Base-by-base conservation (phyloP, 148 eudicot species). In the Nyssa sinensis region DNA sequence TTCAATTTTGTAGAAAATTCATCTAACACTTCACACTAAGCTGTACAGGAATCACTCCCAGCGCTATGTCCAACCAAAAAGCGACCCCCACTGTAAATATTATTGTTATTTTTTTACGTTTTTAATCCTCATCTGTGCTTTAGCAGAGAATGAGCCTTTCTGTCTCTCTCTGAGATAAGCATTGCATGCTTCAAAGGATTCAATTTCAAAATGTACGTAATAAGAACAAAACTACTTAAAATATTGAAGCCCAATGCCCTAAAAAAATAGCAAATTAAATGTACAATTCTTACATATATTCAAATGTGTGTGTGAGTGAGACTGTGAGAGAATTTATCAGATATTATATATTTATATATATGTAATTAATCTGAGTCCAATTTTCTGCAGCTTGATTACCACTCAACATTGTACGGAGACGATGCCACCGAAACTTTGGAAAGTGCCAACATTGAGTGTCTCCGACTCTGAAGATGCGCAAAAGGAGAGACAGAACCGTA, bases 401-500 rank as follows among this genome's bases (percentile, higher is more conserved):
- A 86, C 13, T 88, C 88, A 47, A 72, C 78, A 21, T 84, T 78
- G 16, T 87, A 77, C 2, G 80, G 74, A 80, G 80, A 70, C 0
- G 79, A 77, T 34, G 34, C 14, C 3, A 80, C 12, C 5, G 82
- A 72, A 75, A 84, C 39, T 34, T 75, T 82, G 1, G 82, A 79
- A 71, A 80, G 35, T 6, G 84, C 78, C 4, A 72, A 58, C 51
- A 70, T 58, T 1, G 89, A 79, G 69, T 90, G 88, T 82, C 86
- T 95, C 39, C 87, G 85, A 53, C 85, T 93, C 85, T 92, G 97
- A 74, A 95, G 86, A 69, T 88, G 70, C 24, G 94, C 97, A 62
- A 90, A 95, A 2, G 97, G 98, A 33, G 94, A 41, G 27, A 90
- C 96, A 0, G 98, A 90, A 12, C 94, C 97, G 58, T 95, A 89